Conservation (phyloP, 495 filamentous ascomycete genomes). For the Aspergillus taichungensis region DNA sequence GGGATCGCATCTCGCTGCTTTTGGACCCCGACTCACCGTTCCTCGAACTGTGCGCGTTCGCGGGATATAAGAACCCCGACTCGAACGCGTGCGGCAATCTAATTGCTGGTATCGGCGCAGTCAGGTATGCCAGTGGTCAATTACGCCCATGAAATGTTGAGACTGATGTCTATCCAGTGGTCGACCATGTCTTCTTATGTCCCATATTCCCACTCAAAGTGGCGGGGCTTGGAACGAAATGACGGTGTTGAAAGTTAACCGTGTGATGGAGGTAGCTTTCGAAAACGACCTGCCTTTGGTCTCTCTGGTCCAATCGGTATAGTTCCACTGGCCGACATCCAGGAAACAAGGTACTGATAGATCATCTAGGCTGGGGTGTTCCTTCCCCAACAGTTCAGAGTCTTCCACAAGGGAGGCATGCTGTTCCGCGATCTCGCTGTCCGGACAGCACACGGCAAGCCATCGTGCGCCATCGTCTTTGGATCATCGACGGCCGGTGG, state of each 20-base stretch:
- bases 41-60: conserved; percentile 16
- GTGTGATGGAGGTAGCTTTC: conserved; percentile 21
- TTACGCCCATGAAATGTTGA: too few relatives aligned
- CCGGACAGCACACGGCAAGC: conserved; percentile 17
- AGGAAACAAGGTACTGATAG: background rate
- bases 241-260: conserved; percentile 23
- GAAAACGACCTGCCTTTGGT: conserved; percentile 24
- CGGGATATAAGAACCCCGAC: conserved; percentile 13
- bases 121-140: conserved; percentile 1
- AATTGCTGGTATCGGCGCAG: conserved; percentile 19
- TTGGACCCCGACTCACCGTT: conserved; percentile 19
- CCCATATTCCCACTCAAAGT: conserved; percentile 19
- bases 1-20: conserved; percentile 15
- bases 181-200: conserved; percentile 18
- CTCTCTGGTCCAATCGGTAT: conserved; percentile 25
- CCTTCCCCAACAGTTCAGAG: conserved; percentile 24
- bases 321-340: background rate
- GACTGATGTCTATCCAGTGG: conserved; percentile 4
- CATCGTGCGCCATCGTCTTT: conserved; percentile 26
- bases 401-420: conserved; percentile 28
- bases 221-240: conserved; percentile 24
- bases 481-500: conserved; percentile 27
- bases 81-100: conserved; percentile 17
- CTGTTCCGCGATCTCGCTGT: conserved; percentile 25
- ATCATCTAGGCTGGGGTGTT: conserved; percentile 22